Percentiles rank a stretch among this genome's conserved stretches.
phyloP scores from a whole-genome alignment of 208 protist species.

The Trypanosomatidae sp. region DNA sequence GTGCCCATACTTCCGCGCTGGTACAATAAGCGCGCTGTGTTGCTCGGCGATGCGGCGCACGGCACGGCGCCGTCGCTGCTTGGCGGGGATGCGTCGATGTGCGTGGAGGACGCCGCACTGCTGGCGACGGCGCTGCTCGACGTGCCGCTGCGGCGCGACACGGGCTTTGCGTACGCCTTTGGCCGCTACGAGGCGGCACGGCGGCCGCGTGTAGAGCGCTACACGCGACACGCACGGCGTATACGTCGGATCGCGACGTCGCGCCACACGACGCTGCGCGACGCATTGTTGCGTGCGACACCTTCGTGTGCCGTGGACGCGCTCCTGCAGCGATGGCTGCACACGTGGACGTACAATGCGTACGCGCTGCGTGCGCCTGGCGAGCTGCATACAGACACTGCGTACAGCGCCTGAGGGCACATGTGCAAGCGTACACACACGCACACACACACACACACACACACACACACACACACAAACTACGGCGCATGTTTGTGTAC shows the following conservation, averaged over 20 bases:
- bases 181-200: slow-evolving; percentile 69
- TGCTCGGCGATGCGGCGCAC: slow-evolving; percentile 80
- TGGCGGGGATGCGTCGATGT: slow-evolving; percentile 71
- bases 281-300: slow-evolving; percentile 25
- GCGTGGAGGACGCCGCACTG: slow-evolving; percentile 82
- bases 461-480: no score
- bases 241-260: slow-evolving; percentile 48
- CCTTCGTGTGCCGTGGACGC: slow-evolving; percentile 19
- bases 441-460: not conserved
- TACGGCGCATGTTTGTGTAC: no score
- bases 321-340: slow-evolving; percentile 62
- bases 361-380: no score
- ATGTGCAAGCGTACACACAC: not conserved
- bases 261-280: slow-evolving; percentile 20
- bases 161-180: slow-evolving; percentile 79
- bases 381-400: not conserved
- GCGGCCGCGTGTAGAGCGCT: slow-evolving; percentile 71
- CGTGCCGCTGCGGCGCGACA: slow-evolving; percentile 60
- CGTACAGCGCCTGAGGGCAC: not conserved
- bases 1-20: slow-evolving; percentile 83
- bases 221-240: slow-evolving; percentile 77
- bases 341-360: slow-evolving; percentile 71
- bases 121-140: slow-evolving; percentile 66
- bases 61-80: slow-evolving; percentile 76
- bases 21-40: slow-evolving; percentile 77